Evolutionary conservation across 257 asterid species (phyloP).

Genomic region (Solanum ossicruentum): DNA sequence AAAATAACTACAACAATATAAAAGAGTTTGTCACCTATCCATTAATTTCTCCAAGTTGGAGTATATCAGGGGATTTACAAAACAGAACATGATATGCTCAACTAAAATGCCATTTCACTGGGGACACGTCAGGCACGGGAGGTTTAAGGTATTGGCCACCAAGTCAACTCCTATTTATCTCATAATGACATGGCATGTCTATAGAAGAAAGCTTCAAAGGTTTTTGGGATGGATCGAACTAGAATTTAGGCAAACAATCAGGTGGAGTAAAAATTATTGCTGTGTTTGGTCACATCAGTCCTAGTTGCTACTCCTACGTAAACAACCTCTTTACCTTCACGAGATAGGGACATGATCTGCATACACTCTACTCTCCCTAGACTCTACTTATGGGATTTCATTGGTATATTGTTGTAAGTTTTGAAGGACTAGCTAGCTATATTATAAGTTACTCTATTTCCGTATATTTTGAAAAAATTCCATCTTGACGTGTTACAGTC

Average conservation of each 20-base stretch:
- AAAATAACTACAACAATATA: neutral
- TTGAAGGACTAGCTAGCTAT: neutral
- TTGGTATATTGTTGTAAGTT: neutral
- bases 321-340: neutral
- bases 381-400: neutral
- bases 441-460: neutral
- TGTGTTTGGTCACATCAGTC: neutral
- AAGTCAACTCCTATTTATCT: neutral
- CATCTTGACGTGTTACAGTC: neutral
- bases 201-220: neutral
- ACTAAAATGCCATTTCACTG: neutral
- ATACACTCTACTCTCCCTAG: neutral
- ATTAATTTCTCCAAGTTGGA: neutral
- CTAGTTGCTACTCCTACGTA: neutral
- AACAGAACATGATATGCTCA: neutral
- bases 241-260: neutral
- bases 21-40: neutral
- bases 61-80: neutral
- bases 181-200: neutral
- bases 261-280: neutral
- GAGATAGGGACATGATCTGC: neutral
- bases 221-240: neutral
- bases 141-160: neutral
- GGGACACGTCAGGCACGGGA: neutral
- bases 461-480: neutral